Percentiles rank a stretch among this genome's conserved stretches.
Evolutionary conservation across 768 basidiomycete genomes (phyloP).

Genomic region (Boletus patriciae): DNA sequence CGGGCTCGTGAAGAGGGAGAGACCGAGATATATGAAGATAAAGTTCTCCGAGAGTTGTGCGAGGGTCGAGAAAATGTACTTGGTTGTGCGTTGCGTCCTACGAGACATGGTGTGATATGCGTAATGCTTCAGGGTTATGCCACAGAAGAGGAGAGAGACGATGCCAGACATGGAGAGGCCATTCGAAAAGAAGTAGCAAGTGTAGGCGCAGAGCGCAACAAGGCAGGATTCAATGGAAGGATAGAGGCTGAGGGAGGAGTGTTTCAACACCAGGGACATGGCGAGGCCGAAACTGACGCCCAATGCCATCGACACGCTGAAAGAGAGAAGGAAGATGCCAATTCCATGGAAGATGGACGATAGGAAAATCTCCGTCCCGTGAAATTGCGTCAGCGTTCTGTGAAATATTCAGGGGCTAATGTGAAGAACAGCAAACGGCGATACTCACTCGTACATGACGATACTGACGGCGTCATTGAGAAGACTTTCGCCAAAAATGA

Average conservation of each 20-base stretch:
- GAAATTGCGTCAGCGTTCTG: constrained; percentile 91
- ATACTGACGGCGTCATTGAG: constrained; percentile 99
- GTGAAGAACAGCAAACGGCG: neutral
- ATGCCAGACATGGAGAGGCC: constrained; percentile 94
- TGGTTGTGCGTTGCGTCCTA: constrained; percentile 88
- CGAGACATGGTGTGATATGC: constrained; percentile 99
- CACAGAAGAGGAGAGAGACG: constrained; percentile 96
- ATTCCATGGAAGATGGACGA: constrained; percentile 91
- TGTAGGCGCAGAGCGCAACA: constrained; percentile 91
- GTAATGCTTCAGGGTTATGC: constrained; percentile 98
- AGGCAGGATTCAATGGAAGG: constrained; percentile 98
- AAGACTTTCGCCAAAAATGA: constrained; percentile 97
- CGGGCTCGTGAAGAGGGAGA: constrained; percentile 90
- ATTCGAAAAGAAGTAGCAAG: constrained; percentile 98
- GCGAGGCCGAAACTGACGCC: constrained; percentile 89
- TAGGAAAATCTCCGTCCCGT: constrained; percentile 82
- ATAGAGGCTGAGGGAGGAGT: constrained; percentile 81
- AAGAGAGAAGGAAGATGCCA: constrained; percentile 96
- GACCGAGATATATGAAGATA: constrained; percentile 98
- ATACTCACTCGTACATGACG: constrained; percentile 98
- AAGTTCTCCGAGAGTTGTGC: constrained; percentile 97
- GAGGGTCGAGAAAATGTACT: constrained; percentile 93
- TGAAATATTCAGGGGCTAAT: constrained; percentile 1
- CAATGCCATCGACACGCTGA: constrained; percentile 91
- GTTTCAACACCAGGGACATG: constrained; percentile 92